Base-by-base conservation (phyloP, 768 basidiomycete species). In the Podaxis carcinomalis region DNA sequence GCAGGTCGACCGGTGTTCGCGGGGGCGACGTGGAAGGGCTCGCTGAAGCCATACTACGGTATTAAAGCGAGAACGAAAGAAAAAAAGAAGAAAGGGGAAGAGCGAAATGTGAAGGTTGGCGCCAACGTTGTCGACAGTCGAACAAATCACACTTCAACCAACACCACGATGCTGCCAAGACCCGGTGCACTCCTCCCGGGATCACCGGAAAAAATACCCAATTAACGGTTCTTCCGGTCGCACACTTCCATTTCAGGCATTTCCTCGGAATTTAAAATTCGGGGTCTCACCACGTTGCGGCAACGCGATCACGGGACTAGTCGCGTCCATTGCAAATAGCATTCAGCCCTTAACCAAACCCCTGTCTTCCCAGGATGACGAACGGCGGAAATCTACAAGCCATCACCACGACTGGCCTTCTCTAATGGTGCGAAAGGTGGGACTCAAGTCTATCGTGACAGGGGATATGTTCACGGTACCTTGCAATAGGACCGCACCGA, bases 231-330 rank as follows among this genome's bases (percentile, higher is more conserved):
- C 44, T 35, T 21, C 7, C 56, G 51, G 19, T 51, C 25, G 47
- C 39, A 39, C 23, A n/a, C 39, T 65, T 47, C 62, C 35, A 66
- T 64, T 68, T 64, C 39, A 32, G 63, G 62, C 61, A 7, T 10
- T 62, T 35, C n/a, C 64, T 27, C 61, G 66, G 49, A 13, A 32
- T 14, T 10, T 19, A 42, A 11, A 40, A 14, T 53, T 51, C 67
- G 72, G 72, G 75, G 74, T 72, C 72, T 67, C 53, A 61, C 65
- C 70, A 67, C 69, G 67, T 69, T 67, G 58, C 66, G 57, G 44
- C 47, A 70, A 74, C 76, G 62, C 76, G 78, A 63, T 77, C 77
- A 77, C 77, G 74, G 51, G 76, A 70, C 61, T 56, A n/a, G 39
- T 59, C 64, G 62, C 64, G 57, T 59, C 63, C 40, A 27, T 32